Percentiles rank a stretch among this genome's conserved stretches.
These are phyloP conservation scores for Nematocida ausubeli DNA, from an alignment of 371 early-diverging fungal genomes.

Conservation along the genomic window DNA sequence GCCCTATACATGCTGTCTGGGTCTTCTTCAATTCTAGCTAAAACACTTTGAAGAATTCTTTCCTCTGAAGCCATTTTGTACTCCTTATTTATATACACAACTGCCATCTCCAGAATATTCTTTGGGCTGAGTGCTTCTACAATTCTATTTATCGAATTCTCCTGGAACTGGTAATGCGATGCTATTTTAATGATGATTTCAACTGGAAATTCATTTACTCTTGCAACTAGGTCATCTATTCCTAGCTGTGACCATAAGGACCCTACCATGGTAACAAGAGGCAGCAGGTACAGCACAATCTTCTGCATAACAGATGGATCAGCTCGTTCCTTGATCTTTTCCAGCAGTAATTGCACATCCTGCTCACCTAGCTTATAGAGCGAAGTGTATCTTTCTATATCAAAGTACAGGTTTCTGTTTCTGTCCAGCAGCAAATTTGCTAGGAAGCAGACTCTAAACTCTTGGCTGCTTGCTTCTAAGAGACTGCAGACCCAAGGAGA, in stretches of 20 bases:
- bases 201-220: background rate
- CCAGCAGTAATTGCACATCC: background rate
- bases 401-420: background rate
- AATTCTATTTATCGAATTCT: background rate
- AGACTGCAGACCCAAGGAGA: background rate
- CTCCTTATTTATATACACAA: background rate
- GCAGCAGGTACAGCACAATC: background rate
- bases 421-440: background rate
- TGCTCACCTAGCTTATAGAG: background rate
- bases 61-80: background rate
- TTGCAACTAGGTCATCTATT: background rate
- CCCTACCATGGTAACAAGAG: background rate
- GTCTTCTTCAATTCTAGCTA: background rate
- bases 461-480: background rate
- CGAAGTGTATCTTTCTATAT: constrained; percentile 1
- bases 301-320: background rate
- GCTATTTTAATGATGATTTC: background rate
- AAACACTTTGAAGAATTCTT: background rate
- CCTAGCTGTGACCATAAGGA: background rate
- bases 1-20: background rate
- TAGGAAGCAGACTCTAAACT: background rate
- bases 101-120: background rate
- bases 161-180: background rate
- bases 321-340: background rate
- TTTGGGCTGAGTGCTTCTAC: background rate